Evolutionary conservation across 331 rosid genomes (phyloP).

Genomic region (Telfairia occidentalis): DNA sequence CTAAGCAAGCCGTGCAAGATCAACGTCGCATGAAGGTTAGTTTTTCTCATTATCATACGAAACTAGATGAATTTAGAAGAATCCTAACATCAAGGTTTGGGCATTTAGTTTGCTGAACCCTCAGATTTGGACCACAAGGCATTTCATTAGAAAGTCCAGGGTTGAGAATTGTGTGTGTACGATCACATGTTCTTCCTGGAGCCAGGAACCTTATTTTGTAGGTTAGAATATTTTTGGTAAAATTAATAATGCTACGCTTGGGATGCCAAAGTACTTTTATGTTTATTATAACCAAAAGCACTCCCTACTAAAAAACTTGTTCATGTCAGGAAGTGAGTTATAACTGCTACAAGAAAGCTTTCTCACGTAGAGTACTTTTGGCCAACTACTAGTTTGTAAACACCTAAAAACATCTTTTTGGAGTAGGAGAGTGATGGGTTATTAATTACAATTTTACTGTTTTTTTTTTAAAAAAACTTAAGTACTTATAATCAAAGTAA

Average conservation of each 20-base stretch:
- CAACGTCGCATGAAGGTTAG: conserved; percentile 87
- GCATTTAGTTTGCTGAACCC: not conserved
- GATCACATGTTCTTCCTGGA: not conserved
- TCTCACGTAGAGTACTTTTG: too few species aligned
- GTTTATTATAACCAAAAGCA: too few species aligned
- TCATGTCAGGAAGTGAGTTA: not conserved
- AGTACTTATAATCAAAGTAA: not conserved
- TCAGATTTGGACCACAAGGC: not conserved
- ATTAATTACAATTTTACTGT: too few species aligned
- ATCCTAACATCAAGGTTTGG: not conserved
- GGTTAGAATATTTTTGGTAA: not conserved
- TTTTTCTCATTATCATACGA: not conserved
- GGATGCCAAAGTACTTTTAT: not conserved
- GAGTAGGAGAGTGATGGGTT: too few species aligned
- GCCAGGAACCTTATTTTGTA: not conserved
- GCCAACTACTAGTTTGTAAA: not conserved
- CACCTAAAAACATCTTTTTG: not conserved
- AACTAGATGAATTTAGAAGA: not conserved
- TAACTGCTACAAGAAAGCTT: too few species aligned
- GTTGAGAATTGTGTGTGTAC: not conserved
- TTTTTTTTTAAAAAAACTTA: too few species aligned
- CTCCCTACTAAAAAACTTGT: not conserved
- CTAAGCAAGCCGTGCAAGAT: conserved; percentile 69
- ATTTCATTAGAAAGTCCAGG: not conserved
- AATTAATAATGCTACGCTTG: not conserved